Percentiles rank a stretch among this genome's conserved stretches.
Evolutionary conservation across 306 rosid species (phyloP).

Genomic region (Mucuna pruriens): DNA sequence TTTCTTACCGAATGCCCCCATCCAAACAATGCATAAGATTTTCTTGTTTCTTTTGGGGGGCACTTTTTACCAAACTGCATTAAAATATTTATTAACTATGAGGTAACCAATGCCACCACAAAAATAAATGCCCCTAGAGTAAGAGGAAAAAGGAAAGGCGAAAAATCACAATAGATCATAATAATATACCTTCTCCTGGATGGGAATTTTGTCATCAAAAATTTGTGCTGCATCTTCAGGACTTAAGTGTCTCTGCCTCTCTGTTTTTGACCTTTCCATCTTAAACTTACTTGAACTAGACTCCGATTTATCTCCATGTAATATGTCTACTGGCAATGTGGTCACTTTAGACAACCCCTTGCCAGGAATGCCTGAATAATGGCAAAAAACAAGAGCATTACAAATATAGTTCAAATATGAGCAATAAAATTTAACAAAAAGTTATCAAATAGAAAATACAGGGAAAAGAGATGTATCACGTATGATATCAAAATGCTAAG

Average conservation of each 20-base stretch:
- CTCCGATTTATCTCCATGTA: conserved; percentile 47
- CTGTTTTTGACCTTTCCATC: conserved; percentile 80
- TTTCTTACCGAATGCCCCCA: conserved; percentile 4
- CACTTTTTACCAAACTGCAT: neutral
- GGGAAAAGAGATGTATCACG: neutral
- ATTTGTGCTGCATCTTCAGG: conserved; percentile 83
- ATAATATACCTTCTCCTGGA: conserved; percentile 67
- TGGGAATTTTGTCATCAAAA: conserved; percentile 63
- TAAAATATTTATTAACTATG: conserved; percentile 9
- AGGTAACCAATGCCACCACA: conserved; percentile 13
- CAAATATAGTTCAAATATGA: neutral
- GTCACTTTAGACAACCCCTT: conserved; percentile 51
- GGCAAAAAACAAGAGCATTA: conserved; percentile 18
- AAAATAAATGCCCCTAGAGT: neutral
- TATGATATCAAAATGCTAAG: conserved; percentile 19
- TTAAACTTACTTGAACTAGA: conserved; percentile 52
- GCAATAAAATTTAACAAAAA: conserved; percentile 31
- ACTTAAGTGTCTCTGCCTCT: conserved; percentile 60
- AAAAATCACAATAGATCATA: conserved; percentile 13
- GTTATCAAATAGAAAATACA: conserved; percentile 12
- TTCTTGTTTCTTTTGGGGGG: neutral
- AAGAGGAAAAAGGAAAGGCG: neutral
- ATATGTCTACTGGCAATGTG: conserved; percentile 56
- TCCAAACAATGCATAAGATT: neutral
- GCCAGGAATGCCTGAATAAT: conserved; percentile 56